Percentiles rank a stretch among this genome's conserved stretches.
Evolutionary conservation across 75 land plant genomes (phyloP).

Genomic region (Sequoiadendron giganteum): DNA sequence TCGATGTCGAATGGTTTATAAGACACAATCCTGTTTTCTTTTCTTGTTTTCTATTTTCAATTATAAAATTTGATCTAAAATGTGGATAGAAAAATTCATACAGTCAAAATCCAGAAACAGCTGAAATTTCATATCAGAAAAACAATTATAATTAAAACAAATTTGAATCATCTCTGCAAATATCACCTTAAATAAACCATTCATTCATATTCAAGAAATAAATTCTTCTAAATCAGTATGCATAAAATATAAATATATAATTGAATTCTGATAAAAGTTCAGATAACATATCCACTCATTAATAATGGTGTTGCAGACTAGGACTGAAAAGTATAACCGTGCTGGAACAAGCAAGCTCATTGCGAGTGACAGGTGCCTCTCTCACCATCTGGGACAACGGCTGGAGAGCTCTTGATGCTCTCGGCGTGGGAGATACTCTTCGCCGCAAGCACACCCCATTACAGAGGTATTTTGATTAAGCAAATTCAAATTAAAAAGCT

Average conservation of each 20-base stretch:
- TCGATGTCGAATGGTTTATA: too few species aligned
- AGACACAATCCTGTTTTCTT: too few species aligned
- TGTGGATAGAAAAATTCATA: too few species aligned
- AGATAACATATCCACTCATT: background rate
- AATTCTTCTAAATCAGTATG: too few species aligned
- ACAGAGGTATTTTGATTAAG: constrained; percentile 8
- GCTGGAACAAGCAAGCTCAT: constrained; percentile 26
- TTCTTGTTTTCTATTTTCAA: too few species aligned
- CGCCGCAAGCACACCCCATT: constrained; percentile 8
- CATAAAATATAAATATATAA: too few species aligned
- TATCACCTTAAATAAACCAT: too few species aligned
- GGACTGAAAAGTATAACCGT: constrained; percentile 28
- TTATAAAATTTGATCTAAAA: too few species aligned
- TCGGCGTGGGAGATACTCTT: constrained; percentile 29
- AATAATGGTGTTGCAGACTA: constrained; percentile 11
- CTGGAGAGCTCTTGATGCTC: constrained; percentile 45
- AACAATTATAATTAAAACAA: too few species aligned
- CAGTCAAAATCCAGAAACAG: too few species aligned
- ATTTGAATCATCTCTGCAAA: background rate
- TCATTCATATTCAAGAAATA: too few species aligned
- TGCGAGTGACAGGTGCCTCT: constrained; percentile 37
- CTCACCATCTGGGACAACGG: constrained; percentile 40
- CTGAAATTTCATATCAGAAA: too few species aligned
- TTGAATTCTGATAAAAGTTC: background rate
- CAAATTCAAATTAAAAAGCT: background rate